These are phyloP conservation scores for Solanum bulbocastanum DNA, from an alignment of 257 asterid species.

Conservation along the genomic window DNA sequence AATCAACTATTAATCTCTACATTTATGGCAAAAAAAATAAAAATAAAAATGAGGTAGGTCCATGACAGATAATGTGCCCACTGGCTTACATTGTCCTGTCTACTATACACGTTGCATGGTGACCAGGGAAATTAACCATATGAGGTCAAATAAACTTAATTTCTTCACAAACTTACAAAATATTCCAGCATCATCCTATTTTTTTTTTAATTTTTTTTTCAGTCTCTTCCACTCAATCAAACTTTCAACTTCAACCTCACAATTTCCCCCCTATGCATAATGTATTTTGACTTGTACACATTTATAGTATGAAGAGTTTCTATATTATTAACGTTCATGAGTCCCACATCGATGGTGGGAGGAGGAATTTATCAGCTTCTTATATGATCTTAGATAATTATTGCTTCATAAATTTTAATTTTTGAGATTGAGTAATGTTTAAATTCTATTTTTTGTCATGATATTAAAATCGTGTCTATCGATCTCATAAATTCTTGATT, in stretches of 20 bases:
- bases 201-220: background rate
- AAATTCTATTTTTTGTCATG: background rate
- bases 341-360: background rate
- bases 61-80: background rate
- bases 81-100: background rate
- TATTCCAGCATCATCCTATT: slow-evolving; percentile 3
- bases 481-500: background rate
- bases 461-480: background rate
- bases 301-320: background rate
- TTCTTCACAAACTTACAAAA: slow-evolving; percentile 20
- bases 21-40: background rate
- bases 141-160: background rate
- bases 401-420: background rate
- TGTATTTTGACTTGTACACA: background rate
- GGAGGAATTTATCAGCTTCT: background rate
- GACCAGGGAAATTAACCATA: background rate
- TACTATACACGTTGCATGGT: background rate
- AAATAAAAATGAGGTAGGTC: background rate
- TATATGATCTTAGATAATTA: background rate
- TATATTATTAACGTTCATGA: background rate
- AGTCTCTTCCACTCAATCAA: slow-evolving; percentile 30
- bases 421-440: background rate
- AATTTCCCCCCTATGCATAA: slow-evolving; percentile 6
- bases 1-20: background rate
- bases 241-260: slow-evolving; percentile 40